Evolutionary conservation across 176 grass and related monocot species (phyloP), one percentile per base, ranked within the genome.

Genomic region (Ensete ventricosum): DNA sequence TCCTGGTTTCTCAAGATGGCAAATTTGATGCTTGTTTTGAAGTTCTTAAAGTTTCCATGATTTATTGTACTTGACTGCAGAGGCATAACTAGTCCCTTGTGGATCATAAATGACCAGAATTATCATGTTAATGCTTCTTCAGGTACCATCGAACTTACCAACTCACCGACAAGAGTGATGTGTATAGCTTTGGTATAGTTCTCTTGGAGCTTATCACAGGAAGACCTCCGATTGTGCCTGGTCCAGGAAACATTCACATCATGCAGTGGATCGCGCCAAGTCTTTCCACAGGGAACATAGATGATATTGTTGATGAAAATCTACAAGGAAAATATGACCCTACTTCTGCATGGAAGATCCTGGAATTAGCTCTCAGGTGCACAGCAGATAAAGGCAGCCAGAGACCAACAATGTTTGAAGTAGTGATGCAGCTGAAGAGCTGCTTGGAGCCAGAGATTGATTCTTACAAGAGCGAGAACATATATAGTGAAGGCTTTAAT

Each of bases 201-300:
- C 67, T 70, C 2, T 50, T 70, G 67, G 67, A 70, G 16, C 43
- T 70, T 1, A 70, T 70, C 67, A 70, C 67, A 2, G 67, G 67
- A 8, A 34, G 19, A 21, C 67, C 34, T 51, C 43, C 67, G 1
- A 50, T 70, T 50, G 17, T 70, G 12, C 8, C 16, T n/a, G 16
- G 43, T 20, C 9, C 16, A 21, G 67, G 50, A 50, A 19, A 50
- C 19, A 8, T 50, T 14, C 67, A 51, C n/a, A 49, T 70, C n/a
- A 1, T 11, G 14, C 14, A 70, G 20, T 50, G 29, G 43, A 48
- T 70, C 8, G 2, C 8, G 9, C 67, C 19, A 21, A 70, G 67
- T 8, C 67, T 70, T 50, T 7, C 43, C 17, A n/a, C 1, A 11
- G 67, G 67, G 50, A 20, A 70, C 43, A 70, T 70, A 10, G 67